Percentiles rank a stretch among this genome's conserved stretches.
Evolutionary conservation across 352 stramenopile species (phyloP).

Genomic region (Thalassiosira ordinaria): DNA sequence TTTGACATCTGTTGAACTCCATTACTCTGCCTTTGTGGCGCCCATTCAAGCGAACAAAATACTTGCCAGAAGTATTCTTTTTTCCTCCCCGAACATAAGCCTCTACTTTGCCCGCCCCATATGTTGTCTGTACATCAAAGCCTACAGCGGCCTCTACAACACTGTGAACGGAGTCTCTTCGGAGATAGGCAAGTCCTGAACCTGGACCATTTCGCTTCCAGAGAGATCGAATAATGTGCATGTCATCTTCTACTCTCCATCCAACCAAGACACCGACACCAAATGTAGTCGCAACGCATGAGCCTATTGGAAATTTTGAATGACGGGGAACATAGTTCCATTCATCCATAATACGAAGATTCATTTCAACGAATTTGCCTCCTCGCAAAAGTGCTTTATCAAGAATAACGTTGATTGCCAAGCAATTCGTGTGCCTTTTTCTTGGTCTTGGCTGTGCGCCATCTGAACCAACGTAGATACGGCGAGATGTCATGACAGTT

Average conservation of each 20-base stretch:
- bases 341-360: conserved; percentile 68
- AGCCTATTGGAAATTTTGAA: conserved; percentile 84
- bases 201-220: conserved; percentile 75
- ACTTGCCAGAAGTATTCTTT: conserved; percentile 68
- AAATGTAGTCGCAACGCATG: conserved; percentile 80
- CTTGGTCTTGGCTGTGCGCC: conserved; percentile 6
- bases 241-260: conserved; percentile 84
- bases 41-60: conserved; percentile 67
- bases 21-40: conserved; percentile 53
- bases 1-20: conserved; percentile 69
- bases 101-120: conserved; percentile 67
- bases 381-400: conserved; percentile 80
- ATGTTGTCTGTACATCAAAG: conserved; percentile 77
- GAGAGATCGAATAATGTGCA: conserved; percentile 78
- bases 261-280: conserved; percentile 81
- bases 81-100: conserved; percentile 66
- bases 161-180: conserved; percentile 70
- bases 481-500: conserved; percentile 75
- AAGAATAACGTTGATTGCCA: conserved; percentile 76
- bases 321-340: conserved; percentile 61
- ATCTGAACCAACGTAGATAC: conserved; percentile 61
- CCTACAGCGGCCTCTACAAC: conserved; percentile 74
- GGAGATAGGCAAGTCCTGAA: conserved; percentile 70
- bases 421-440: conserved; percentile 68
- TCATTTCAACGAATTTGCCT: conserved; percentile 76